These are phyloP conservation scores for Kodamaea alishanica DNA, from an alignment of 1,139 yeast species.

Conservation along the genomic window DNA sequence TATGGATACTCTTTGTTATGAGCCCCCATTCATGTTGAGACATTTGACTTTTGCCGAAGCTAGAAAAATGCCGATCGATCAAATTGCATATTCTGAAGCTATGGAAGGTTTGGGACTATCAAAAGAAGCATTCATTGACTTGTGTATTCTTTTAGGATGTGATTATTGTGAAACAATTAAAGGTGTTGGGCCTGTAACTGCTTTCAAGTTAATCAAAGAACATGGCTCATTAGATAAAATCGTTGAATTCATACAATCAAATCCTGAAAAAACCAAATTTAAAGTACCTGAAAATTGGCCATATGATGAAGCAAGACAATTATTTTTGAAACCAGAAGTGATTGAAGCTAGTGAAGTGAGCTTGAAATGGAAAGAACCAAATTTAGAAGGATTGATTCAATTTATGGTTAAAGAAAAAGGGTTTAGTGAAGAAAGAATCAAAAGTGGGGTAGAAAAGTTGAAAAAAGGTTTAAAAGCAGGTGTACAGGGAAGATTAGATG, in stretches of 20 bases:
- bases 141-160: constrained; percentile 91
- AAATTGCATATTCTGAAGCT: constrained; percentile 65
- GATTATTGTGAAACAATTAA: constrained; percentile 94
- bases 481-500: constrained; percentile 88
- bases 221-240: constrained; percentile 78
- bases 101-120: constrained; percentile 74
- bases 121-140: constrained; percentile 73
- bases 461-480: constrained; percentile 81
- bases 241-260: constrained; percentile 56
- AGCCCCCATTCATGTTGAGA: constrained; percentile 76
- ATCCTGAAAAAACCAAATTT: constrained; percentile 64
- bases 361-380: constrained; percentile 76
- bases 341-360: constrained; percentile 55
- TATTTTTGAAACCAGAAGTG: constrained; percentile 82
- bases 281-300: constrained; percentile 96
- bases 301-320: constrained; percentile 76
- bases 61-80: constrained; percentile 87
- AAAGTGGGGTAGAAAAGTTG: constrained; percentile 80
- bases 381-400: constrained; percentile 68
- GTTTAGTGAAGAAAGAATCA: constrained; percentile 87
- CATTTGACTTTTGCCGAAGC: constrained; percentile 94
- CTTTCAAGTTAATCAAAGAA: constrained; percentile 80
- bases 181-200: constrained; percentile 96
- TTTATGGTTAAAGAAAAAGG: constrained; percentile 77
- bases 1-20: constrained; percentile 96